Conservation (phyloP, 176 grass and related monocot species). For the Musa troglodytarum region DNA sequence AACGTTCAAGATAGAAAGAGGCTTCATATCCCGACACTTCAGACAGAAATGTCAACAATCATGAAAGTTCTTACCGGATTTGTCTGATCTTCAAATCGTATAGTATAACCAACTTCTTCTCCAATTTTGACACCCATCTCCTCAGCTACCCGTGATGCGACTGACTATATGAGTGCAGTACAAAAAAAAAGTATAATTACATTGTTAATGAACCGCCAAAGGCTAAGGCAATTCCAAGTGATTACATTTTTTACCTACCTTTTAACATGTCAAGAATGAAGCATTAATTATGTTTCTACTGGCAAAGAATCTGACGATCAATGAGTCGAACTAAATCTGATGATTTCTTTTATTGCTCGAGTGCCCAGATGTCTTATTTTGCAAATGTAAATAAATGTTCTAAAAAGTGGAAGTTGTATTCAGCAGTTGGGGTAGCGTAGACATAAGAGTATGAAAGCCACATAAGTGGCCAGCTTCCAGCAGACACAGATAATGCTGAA, state of each 20-base stretch:
- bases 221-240: background rate
- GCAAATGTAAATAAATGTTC: background rate
- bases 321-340: background rate
- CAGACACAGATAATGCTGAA: too few relatives aligned
- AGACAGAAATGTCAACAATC: constrained; percentile 14
- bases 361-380: background rate
- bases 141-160: constrained; percentile 88
- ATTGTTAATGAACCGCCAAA: background rate
- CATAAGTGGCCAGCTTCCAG: too few relatives aligned
- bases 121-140: constrained; percentile 85
- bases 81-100: constrained; percentile 95
- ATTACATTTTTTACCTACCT: background rate
- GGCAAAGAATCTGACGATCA: background rate
- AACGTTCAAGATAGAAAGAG: background rate
- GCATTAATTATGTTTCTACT: background rate
- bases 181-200: background rate
- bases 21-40: background rate
- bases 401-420: background rate
- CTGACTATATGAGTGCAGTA: constrained; percentile 44
- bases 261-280: background rate
- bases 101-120: constrained; percentile 96
- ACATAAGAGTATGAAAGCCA: background rate
- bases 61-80: constrained; percentile 50
- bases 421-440: background rate
- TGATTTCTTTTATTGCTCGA: background rate